phyloP scores from a whole-genome alignment of 1,139 yeast species.

The Magnusiomyces tetraspermus region DNA sequence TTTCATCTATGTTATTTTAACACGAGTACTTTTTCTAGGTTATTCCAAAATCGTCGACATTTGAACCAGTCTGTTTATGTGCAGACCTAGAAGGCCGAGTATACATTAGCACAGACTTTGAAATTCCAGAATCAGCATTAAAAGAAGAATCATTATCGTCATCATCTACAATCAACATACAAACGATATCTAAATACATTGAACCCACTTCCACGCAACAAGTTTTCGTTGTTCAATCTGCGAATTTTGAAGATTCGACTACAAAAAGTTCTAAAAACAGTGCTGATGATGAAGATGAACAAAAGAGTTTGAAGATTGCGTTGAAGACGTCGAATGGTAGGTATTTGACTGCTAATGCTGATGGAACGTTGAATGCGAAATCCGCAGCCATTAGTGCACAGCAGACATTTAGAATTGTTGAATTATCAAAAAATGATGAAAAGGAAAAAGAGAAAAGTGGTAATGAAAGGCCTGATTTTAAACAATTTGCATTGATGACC shows the following conservation, averaged over 20 bases:
- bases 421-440: not conserved
- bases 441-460: not conserved
- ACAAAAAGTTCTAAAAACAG: not conserved
- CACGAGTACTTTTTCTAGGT: not conserved
- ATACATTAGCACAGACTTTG: constrained; percentile 22
- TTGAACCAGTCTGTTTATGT: constrained; percentile 20
- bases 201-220: constrained; percentile 35
- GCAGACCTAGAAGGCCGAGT: constrained; percentile 21
- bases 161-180: constrained; percentile 9
- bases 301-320: constrained; percentile 20
- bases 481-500: constrained; percentile 21
- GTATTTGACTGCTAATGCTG: constrained; percentile 28
- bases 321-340: constrained; percentile 31
- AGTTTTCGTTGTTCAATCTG: constrained; percentile 33
- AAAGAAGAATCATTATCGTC: too few species aligned
- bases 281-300: not conserved
- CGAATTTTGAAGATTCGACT: constrained; percentile 18
- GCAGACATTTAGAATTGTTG: constrained; percentile 30
- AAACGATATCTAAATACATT: constrained; percentile 19
- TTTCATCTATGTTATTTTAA: too few species aligned
- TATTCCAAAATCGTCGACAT: constrained; percentile 2
- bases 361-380: constrained; percentile 25
- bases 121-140: too few species aligned
- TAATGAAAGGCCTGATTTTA: not conserved
- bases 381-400: constrained; percentile 35